Percentiles rank a stretch among this genome's conserved stretches.
Evolutionary conservation across 2,329 filamentous ascomycete species (phyloP).

Genomic region (Fusarium proliferatum): DNA sequence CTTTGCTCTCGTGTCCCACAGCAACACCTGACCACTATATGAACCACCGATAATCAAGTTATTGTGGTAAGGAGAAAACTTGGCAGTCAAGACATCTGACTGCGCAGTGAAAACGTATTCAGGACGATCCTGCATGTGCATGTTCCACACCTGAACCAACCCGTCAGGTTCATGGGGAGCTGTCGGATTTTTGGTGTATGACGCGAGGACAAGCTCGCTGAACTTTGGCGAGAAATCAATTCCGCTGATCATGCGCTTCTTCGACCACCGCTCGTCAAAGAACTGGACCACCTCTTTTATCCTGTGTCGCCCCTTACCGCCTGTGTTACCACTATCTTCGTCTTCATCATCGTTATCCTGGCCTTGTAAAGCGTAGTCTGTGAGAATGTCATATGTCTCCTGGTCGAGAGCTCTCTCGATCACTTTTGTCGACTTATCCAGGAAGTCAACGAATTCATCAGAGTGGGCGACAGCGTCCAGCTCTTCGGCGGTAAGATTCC

Average conservation of each 20-base stretch:
- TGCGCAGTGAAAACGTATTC: slow-evolving; percentile 98
- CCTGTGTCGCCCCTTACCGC: slow-evolving; percentile 76
- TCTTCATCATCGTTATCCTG: slow-evolving; percentile 83
- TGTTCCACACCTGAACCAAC: slow-evolving; percentile 95
- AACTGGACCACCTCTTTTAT: slow-evolving; percentile 93
- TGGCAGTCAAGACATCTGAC: slow-evolving; percentile 93
- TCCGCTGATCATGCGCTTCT: slow-evolving; percentile 96
- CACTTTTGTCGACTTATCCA: slow-evolving; percentile 95
- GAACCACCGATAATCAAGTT: slow-evolving; percentile 96
- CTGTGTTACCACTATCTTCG: slow-evolving; percentile 76
- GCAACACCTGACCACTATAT: slow-evolving; percentile 94
- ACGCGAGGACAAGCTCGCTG: slow-evolving; percentile 89
- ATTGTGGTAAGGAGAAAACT: slow-evolving; percentile 98
- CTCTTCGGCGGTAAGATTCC: slow-evolving; percentile 85
- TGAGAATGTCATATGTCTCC: slow-evolving; percentile 90
- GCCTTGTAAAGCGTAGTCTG: slow-evolving; percentile 89
- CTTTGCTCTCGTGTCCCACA: slow-evolving; percentile 95
- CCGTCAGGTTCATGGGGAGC: slow-evolving; percentile 94
- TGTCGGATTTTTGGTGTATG: slow-evolving; percentile 97
- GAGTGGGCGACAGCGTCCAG: slow-evolving; percentile 90
- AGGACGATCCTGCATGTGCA: slow-evolving; percentile 91
- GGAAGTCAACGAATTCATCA: slow-evolving; percentile 92
- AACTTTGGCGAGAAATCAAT: slow-evolving; percentile 97
- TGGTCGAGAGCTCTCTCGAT: slow-evolving; percentile 95
- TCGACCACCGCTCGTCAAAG: slow-evolving; percentile 94